These are phyloP conservation scores for Proliferodiscus dingleyae DNA, from an alignment of 2,329 filamentous ascomycete species.

Conservation along the genomic window DNA sequence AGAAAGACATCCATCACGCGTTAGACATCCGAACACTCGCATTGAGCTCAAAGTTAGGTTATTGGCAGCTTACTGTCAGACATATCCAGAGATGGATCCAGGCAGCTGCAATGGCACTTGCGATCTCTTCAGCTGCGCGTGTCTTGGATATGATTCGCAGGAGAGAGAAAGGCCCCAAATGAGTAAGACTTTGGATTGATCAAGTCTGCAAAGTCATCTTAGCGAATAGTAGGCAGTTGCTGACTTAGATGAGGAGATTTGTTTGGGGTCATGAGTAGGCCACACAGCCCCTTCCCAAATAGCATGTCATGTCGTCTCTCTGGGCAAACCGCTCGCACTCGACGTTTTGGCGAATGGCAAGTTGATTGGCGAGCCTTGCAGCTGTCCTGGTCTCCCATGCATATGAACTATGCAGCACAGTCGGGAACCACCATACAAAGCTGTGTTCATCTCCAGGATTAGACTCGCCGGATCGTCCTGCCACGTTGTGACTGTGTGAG, in stretches of 20 bases:
- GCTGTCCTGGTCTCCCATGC: not conserved
- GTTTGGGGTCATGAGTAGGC: not conserved
- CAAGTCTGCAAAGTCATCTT: not conserved
- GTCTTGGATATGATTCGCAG: not conserved
- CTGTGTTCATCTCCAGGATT: not conserved
- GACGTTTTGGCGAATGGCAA: not conserved
- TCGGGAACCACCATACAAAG: not conserved
- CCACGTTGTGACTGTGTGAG: too few species aligned
- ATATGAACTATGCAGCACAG: not conserved
- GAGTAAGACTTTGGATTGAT: not conserved
- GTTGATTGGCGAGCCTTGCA: conserved; percentile 1
- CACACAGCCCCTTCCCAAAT: conserved; percentile 10
- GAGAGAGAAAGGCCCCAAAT: not conserved
- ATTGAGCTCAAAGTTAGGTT: conserved; percentile 3
- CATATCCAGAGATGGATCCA: not conserved
- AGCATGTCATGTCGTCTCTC: conserved; percentile 3
- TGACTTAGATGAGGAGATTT: not conserved
- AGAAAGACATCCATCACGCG: conserved; percentile 1
- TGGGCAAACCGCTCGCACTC: not conserved
- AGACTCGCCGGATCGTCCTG: not conserved
- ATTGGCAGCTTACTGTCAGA: not conserved
- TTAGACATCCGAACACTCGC: not conserved
- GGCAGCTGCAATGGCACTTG: not conserved
- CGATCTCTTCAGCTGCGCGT: too few species aligned
- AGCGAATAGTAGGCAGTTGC: not conserved